A percentile compares a stretch with the other conserved stretches of the same genome.
Conservation (phyloP, 106 monocot species). For the Allium sativum region DNA sequence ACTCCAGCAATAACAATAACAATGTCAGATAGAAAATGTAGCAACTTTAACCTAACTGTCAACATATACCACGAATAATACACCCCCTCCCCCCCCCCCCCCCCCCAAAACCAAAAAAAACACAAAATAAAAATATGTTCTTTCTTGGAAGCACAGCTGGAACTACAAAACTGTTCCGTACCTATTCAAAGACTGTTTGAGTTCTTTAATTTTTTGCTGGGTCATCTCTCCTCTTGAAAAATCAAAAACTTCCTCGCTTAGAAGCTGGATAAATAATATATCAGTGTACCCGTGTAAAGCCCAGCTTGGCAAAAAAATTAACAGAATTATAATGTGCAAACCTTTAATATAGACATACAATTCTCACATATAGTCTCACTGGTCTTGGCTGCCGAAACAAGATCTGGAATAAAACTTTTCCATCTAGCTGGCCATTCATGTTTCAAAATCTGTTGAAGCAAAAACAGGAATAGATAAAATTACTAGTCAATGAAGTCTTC, state of each 20-base stretch:
- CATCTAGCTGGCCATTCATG: conserved; percentile 99
- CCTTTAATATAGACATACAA: conserved; percentile 99
- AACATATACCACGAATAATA: too few species aligned
- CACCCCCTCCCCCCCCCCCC: too few species aligned
- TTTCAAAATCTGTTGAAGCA: conserved; percentile 62
- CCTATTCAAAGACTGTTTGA: conserved; percentile 95
- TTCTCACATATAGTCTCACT: conserved; percentile 98
- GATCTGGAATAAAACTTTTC: conserved; percentile 91
- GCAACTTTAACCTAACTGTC: too few species aligned
- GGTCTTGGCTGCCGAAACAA: conserved; percentile 89
- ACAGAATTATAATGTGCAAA: not conserved
- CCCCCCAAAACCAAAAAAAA: too few species aligned
- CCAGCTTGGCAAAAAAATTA: not conserved
- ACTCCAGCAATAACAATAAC: too few species aligned
- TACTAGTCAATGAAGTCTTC: not conserved
- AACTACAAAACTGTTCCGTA: not conserved
- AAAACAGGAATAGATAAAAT: too few species aligned
- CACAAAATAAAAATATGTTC: not conserved
- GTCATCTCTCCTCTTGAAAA: conserved; percentile 99
- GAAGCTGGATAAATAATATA: conserved; percentile 48
- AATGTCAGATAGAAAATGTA: too few species aligned
- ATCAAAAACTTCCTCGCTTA: conserved; percentile 99
- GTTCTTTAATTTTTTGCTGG: conserved; percentile 89
- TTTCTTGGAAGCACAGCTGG: too few species aligned
- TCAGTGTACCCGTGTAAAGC: not conserved